Evolutionary conservation across 805 yeast genomes (phyloP), one percentile per base, ranked within the genome.

Genomic region (Myxozyma mucilagina): DNA sequence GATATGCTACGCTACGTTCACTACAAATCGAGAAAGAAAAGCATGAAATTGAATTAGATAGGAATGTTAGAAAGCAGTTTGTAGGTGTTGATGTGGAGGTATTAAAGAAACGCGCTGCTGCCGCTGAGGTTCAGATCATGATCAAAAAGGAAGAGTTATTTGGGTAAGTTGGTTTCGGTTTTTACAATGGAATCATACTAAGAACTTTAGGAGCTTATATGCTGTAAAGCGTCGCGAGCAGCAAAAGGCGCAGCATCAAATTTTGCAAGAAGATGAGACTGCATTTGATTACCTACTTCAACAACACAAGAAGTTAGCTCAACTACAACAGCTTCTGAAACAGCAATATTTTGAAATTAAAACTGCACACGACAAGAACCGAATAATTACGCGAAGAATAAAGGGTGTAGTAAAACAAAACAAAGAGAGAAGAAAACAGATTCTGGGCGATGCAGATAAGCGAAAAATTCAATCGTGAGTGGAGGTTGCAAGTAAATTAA

Each of bases 271-370:
- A 34, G 41, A 18, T 11, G 57, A 57, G n/a, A n/a, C 29, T 29
- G 36, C 57, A 5, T 13, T 52, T 36, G 48, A 32, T 38, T 10
- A 34, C 10, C 18, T 58, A 31, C 29, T 29, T 14, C 38, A 20
- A n/a, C 53, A 47, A 8, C 36, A 49, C 18, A 39, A 36, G 4
- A 47, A 58, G 47, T 54, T 58, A 13, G 18, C 57, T 14, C 24
- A 47, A 13, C 38, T 58, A 8, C 44, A 42, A 31, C 10, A n/a
- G 35, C 58, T 47, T 16, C 9, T 53, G 3, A 47, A 56, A n/a
- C 11, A 16, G 14, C n/a, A 41, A 8, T 59, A 36, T 20, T 10
- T 11, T 11, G 53, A 53, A 24, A 57, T 38, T 20, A 57, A 39
- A 32, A 16, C 47, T 57, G n/a, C n/a, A 13, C 41, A 38, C n/a